Percentiles rank a stretch among this genome's conserved stretches.
These are phyloP conservation scores for Schwanniomyces polymorphus DNA, from an alignment of 805 yeast genomes.

Conservation along the genomic window DNA sequence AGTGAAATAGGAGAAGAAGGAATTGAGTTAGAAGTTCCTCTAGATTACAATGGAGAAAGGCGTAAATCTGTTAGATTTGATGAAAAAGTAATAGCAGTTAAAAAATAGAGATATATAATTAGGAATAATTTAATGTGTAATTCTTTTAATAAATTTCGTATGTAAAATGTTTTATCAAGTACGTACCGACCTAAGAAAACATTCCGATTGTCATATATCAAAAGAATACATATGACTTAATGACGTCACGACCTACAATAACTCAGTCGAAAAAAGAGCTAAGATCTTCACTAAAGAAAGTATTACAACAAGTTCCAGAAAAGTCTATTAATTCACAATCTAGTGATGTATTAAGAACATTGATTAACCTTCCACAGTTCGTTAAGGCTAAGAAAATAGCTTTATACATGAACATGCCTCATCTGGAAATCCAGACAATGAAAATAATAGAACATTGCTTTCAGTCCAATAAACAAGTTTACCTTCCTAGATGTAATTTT, in stretches of 20 bases:
- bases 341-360: conserved; percentile 11
- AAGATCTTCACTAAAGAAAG: conserved; percentile 22
- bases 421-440: conserved; percentile 65
- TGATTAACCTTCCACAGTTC: conserved; percentile 36
- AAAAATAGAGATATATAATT: conserved; percentile 1
- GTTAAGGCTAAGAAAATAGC: conserved; percentile 52
- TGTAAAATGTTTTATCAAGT: too few species aligned
- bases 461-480: conserved; percentile 49
- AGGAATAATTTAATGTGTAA: background rate
- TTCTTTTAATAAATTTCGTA: too few species aligned
- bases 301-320: conserved; percentile 14
- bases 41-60: conserved; percentile 38
- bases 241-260: conserved; percentile 3
- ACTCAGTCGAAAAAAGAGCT: conserved; percentile 22
- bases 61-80: conserved; percentile 68
- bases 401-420: conserved; percentile 75
- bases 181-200: background rate
- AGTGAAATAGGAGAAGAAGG: conserved; percentile 40
- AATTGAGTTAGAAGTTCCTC: conserved; percentile 47
- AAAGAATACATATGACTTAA: too few species aligned
- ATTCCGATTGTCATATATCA: background rate
- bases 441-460: conserved; percentile 55
- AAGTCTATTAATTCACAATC: conserved; percentile 25
- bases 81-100: conserved; percentile 56
- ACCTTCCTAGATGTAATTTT: conserved; percentile 53